Evolutionary conservation across 2,329 filamentous ascomycete genomes (phyloP), one percentile per base, ranked within the genome.

Genomic region (Verruconis gallopava): DNA sequence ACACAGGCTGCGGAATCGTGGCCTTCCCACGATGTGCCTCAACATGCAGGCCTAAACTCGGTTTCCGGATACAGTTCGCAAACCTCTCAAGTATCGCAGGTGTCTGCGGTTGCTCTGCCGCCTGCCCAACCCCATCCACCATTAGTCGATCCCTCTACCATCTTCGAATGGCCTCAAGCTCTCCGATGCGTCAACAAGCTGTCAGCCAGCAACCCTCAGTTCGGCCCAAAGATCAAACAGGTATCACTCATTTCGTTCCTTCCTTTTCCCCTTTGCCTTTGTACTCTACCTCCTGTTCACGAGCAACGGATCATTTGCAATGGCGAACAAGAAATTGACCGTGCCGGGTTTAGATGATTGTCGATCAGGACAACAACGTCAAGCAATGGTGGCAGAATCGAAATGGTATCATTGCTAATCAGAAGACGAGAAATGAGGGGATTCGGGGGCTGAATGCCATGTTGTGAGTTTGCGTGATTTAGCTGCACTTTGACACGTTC

Each of bases 331-430:
- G n/a, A n/a, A n/a, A n/a, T n/a, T n/a, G n/a, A n/a, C n/a, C n/a
- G n/a, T n/a, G n/a, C n/a, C n/a, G n/a, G n/a, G n/a, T 14, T 12
- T 46, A 76, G 59, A 65, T 82, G 56, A 79, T 81, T 46, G 66
- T 67, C 42, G 68, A 74, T 33, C 77, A 82, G 54, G 69, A 76
- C 50, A 65, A 68, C 32, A 71, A 81, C 50, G 75, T 81, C 49
- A 66, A 66, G 48, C 68, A 73, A 48, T 82, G 78, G 67, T 75
- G 69, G 60, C 55, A 63, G 19, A 68, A 66, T 2, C 66, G 74
- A 2, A 55, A 69, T 44, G 68, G 63, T 4, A 53, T 78, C 18
- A 51, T 74, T 4, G 57, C 64, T 21, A 71, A 68, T 44, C 73
- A 76, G 44, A 56, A 53, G n/a, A 58, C 62, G 1, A 61, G 73